Percentiles rank a stretch among this genome's conserved stretches.
phyloP scores from a whole-genome alignment of 768 basidiomycete species.

The Austroboletus eburneus region DNA sequence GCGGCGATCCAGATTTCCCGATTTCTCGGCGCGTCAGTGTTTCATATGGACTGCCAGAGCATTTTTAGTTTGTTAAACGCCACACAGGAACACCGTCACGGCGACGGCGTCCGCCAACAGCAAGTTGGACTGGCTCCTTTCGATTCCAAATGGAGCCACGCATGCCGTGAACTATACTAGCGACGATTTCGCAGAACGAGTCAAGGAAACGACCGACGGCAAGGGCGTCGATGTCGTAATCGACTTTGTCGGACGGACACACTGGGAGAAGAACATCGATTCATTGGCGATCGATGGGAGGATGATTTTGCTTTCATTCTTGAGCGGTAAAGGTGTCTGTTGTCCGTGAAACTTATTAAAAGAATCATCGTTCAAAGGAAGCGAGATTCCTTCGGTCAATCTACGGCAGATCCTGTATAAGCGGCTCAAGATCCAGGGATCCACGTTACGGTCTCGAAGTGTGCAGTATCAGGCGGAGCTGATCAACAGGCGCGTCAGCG shows the following conservation, averaged over 20 bases:
- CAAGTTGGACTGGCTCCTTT: constrained; percentile 74
- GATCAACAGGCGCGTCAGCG: constrained; percentile 45
- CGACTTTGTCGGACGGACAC: constrained; percentile 76
- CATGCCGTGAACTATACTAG: constrained; percentile 83
- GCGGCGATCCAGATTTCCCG: constrained; percentile 87
- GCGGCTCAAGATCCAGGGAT: constrained; percentile 83
- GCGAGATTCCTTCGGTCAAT: constrained; percentile 47
- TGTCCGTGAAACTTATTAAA: constrained; percentile 19
- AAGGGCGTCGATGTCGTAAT: constrained; percentile 81
- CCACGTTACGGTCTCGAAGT: constrained; percentile 75
- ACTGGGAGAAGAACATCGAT: constrained; percentile 72
- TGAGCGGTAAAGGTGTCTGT: constrained; percentile 52
- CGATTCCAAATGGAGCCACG: constrained; percentile 64
- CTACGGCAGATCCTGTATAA: constrained; percentile 73
- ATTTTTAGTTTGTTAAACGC: constrained; percentile 7
- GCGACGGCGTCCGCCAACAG: constrained; percentile 83
- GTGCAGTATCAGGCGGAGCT: constrained; percentile 75
- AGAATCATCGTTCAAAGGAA: constrained; percentile 38
- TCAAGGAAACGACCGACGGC: constrained; percentile 61
- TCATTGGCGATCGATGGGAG: constrained; percentile 66
- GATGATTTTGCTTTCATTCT: constrained; percentile 62
- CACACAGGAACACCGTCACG: constrained; percentile 58
- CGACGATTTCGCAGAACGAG: constrained; percentile 71
- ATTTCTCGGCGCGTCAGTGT: constrained; percentile 62
- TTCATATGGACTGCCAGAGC: constrained; percentile 1